Evolutionary conservation across 1,284 basidiomycete genomes (phyloP).

Genomic region (Ustilago hordei): DNA sequence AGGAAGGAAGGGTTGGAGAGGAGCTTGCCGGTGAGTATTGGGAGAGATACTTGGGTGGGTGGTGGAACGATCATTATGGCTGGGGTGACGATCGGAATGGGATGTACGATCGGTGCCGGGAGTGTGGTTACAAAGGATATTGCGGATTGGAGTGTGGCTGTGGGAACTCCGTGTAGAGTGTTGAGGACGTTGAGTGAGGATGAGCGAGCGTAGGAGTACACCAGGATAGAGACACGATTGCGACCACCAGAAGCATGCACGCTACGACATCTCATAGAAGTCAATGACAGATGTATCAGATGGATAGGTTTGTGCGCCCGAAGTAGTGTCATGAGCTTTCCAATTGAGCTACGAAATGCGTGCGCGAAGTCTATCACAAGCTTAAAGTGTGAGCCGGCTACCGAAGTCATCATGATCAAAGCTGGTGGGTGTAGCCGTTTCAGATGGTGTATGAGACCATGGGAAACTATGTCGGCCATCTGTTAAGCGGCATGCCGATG

Average conservation of each 20-base stretch:
- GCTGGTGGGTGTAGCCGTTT: too few species aligned
- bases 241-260: not conserved
- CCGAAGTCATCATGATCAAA: too few species aligned
- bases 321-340: too few species aligned
- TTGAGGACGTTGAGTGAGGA: constrained; percentile 68
- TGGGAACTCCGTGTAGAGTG: constrained; percentile 72
- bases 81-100: constrained; percentile 72
- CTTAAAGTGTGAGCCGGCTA: too few species aligned
- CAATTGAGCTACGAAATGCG: too few species aligned
- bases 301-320: too few species aligned
- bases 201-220: constrained; percentile 36
- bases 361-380: too few species aligned
- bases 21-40: constrained; percentile 57
- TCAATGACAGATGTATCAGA: not conserved
- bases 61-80: constrained; percentile 71
- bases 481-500: too few species aligned
- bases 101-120: constrained; percentile 72
- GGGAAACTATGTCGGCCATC: too few species aligned
- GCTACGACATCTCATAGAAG: not conserved
- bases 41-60: constrained; percentile 65
- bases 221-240: too few species aligned
- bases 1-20: constrained; percentile 54
- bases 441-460: not conserved
- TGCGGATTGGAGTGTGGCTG: constrained; percentile 70
- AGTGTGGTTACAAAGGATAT: constrained; percentile 72